These are phyloP conservation scores for Skeletonema costatum DNA, from an alignment of 108 stramenopile genomes.

Conservation along the genomic window DNA sequence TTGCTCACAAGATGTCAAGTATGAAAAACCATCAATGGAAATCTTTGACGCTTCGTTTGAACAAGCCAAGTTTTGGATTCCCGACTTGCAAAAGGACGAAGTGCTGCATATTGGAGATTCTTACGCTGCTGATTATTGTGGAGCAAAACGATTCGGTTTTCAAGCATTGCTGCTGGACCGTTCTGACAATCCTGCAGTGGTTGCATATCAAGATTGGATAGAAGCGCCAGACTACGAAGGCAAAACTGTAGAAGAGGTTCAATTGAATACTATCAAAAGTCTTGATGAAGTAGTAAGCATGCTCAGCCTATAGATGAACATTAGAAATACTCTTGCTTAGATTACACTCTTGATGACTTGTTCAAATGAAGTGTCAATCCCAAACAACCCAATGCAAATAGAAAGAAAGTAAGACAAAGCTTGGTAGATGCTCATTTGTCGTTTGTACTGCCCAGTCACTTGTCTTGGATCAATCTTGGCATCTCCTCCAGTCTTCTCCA, in stretches of 20 bases:
- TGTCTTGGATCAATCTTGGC: neutral
- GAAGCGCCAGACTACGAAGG: constrained; percentile 30
- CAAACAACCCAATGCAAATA: no score
- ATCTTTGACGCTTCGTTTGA: constrained; percentile 13
- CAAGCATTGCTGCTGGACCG: constrained; percentile 31
- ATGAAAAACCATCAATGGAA: constrained; percentile 24
- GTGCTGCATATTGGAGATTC: constrained; percentile 25
- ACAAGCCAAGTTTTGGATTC: constrained; percentile 20
- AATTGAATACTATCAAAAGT: constrained; percentile 19
- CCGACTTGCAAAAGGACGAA: constrained; percentile 16
- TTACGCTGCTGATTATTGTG: constrained; percentile 26
- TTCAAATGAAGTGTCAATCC: no score
- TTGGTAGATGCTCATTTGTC: no score
- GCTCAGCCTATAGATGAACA: neutral
- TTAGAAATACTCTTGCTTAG: no score
- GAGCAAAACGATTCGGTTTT: constrained; percentile 21
- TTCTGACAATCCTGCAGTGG: constrained; percentile 10
- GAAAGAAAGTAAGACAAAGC: no score
- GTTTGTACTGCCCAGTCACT: no score
- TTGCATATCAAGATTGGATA: constrained; percentile 21
- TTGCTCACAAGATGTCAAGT: constrained; percentile 18
- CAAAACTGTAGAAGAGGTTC: constrained; percentile 20
- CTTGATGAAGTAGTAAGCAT: constrained; percentile 11
- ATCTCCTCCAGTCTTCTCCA: neutral
- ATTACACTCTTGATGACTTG: no score